Conservation (phyloP, 257 asterid species). For the Nemophila menziesii region DNA sequence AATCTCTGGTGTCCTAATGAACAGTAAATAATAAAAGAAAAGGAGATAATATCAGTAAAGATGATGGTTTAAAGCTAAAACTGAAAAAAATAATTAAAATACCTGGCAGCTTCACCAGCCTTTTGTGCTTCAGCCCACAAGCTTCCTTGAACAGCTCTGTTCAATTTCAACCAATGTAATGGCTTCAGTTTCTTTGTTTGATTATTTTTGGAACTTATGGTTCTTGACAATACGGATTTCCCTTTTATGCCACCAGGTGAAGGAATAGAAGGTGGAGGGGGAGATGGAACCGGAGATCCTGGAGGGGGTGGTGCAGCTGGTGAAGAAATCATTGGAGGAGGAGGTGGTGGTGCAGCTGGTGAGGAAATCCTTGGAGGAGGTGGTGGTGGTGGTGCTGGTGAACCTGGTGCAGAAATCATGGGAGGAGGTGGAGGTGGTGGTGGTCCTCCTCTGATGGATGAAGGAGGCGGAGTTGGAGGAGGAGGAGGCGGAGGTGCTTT, state of each 20-base stretch:
- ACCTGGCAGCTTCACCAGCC: slow-evolving; percentile 74
- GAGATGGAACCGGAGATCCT: slow-evolving; percentile 43
- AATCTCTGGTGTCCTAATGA: slow-evolving; percentile 81
- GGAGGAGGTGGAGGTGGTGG: slow-evolving; percentile 39
- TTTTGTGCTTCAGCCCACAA: slow-evolving; percentile 96
- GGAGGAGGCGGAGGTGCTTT: slow-evolving; percentile 28
- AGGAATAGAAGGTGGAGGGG: slow-evolving; percentile 76
- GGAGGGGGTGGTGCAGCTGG: slow-evolving; percentile 12
- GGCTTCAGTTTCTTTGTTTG: slow-evolving; percentile 79
- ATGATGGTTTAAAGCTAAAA: slow-evolving; percentile 1
- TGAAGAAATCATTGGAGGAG: slow-evolving; percentile 16
- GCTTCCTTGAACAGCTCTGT: slow-evolving; percentile 95
- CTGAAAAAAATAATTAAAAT: too few relatives aligned
- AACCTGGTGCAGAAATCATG: slow-evolving; percentile 17
- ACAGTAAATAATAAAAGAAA: slow-evolving; percentile 2
- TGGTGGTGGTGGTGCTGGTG: slow-evolving; percentile 38
- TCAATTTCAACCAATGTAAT: slow-evolving; percentile 77
- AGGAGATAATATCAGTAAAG: neutral
- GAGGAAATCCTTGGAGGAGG: slow-evolving; percentile 16
- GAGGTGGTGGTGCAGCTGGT: slow-evolving; percentile 70
- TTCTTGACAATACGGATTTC: slow-evolving; percentile 44
- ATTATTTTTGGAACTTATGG: slow-evolving; percentile 35
- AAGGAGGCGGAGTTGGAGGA: slow-evolving; percentile 23
- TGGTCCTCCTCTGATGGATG: slow-evolving; percentile 20
- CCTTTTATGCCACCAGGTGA: slow-evolving; percentile 60